Evolutionary conservation across 331 rosid genomes (phyloP).

Genomic region (Acacia pycnantha): DNA sequence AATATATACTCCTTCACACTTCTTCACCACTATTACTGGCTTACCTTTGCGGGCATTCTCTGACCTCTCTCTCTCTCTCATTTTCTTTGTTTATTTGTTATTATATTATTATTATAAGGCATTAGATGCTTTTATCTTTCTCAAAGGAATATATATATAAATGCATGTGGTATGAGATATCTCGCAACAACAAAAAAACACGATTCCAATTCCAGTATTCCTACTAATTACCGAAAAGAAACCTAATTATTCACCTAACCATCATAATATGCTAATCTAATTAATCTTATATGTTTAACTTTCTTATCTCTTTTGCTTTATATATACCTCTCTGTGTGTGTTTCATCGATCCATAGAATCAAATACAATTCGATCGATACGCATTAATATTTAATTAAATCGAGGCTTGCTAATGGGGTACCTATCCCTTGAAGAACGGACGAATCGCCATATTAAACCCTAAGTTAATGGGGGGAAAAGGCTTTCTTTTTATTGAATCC

Average conservation of each 20-base stretch:
- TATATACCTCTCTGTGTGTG: not conserved
- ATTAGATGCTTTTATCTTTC: conserved; percentile 36
- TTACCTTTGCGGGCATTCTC: conserved; percentile 26
- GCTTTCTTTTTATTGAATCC: conserved; percentile 14
- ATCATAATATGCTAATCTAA: not conserved
- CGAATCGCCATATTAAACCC: conserved; percentile 14
- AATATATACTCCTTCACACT: conserved; percentile 39
- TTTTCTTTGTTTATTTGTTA: not conserved
- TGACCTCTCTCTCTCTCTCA: conserved; percentile 14
- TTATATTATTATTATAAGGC: conserved; percentile 30
- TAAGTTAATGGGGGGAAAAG: not conserved
- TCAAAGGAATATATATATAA: not conserved
- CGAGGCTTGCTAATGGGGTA: conserved; percentile 40
- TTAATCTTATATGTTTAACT: not conserved
- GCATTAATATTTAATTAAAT: conserved; percentile 15
- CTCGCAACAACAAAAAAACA: not conserved
- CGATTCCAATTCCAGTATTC: conserved; percentile 13
- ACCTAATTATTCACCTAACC: conserved; percentile 46
- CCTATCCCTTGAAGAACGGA: conserved; percentile 47
- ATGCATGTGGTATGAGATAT: conserved; percentile 33
- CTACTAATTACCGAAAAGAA: conserved; percentile 15
- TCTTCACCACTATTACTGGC: conserved; percentile 37
- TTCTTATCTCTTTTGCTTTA: conserved; percentile 30
- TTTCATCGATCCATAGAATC: conserved; percentile 8
- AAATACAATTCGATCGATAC: not conserved